Evolutionary conservation across 179 eudicot species (phyloP).

Genomic region (Gypsophila paniculata): DNA sequence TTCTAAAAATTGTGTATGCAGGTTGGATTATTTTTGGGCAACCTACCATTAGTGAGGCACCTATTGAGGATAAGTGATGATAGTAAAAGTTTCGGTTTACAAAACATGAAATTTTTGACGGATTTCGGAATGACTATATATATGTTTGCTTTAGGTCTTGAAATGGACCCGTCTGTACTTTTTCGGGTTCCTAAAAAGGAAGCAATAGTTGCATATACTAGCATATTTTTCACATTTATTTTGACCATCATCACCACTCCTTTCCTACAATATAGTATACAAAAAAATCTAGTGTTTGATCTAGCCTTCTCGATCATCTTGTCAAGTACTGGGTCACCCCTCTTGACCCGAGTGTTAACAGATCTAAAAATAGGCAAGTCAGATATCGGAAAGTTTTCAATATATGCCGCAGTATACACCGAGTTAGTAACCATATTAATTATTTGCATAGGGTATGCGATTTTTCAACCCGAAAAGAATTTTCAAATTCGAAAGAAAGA

Average conservation of each 20-base stretch:
- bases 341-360: slow-evolving; percentile 68
- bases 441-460: slow-evolving; percentile 48
- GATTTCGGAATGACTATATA: slow-evolving; percentile 76
- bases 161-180: slow-evolving; percentile 55
- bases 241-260: slow-evolving; percentile 40
- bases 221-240: slow-evolving; percentile 59
- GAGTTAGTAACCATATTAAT: slow-evolving; percentile 55
- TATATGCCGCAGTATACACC: slow-evolving; percentile 61
- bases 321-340: slow-evolving; percentile 71
- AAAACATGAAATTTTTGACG: slow-evolving; percentile 50
- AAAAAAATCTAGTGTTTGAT: slow-evolving; percentile 28
- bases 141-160: slow-evolving; percentile 79
- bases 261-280: slow-evolving; percentile 29
- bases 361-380: slow-evolving; percentile 85
- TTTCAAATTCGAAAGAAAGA: slow-evolving; percentile 26
- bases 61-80: slow-evolving; percentile 4
- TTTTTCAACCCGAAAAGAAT: slow-evolving; percentile 37
- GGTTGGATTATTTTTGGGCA: slow-evolving; percentile 67
- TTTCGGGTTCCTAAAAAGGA: slow-evolving; percentile 53
- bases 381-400: slow-evolving; percentile 70
- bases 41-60: slow-evolving; percentile 26
- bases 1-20: slow-evolving; percentile 29
- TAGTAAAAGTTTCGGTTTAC: slow-evolving; percentile 19
- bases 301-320: slow-evolving; percentile 52
- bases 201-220: slow-evolving; percentile 53